Percentiles rank a stretch among this genome's conserved stretches.
Conservation (phyloP, 495 filamentous ascomycete genomes). For the Penicillium tannophilum region DNA sequence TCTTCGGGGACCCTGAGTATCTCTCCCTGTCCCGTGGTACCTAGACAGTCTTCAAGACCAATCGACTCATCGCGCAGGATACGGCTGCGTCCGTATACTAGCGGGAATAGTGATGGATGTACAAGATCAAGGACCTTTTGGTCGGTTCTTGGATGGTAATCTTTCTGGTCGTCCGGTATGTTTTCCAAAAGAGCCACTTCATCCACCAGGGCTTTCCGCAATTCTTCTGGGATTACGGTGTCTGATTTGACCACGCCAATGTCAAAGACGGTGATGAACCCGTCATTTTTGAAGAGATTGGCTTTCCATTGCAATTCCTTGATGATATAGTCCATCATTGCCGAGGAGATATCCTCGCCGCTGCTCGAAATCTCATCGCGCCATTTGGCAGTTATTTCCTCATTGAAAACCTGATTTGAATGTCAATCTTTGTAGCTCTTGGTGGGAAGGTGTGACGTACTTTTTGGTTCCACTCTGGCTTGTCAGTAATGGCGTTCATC, state of each 20-base stretch:
- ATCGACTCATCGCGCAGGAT: constrained; percentile 42
- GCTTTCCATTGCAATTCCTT: constrained; percentile 53
- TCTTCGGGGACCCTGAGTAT: constrained; percentile 3
- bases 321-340: constrained; percentile 55
- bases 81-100: constrained; percentile 55
- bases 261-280: constrained; percentile 33
- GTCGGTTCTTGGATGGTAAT: constrained; percentile 61
- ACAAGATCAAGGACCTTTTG: constrained; percentile 60
- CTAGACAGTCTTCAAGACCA: constrained; percentile 41
- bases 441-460: constrained; percentile 19
- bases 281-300: constrained; percentile 25
- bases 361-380: constrained; percentile 30
- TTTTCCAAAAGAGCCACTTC: constrained; percentile 41
- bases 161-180: constrained; percentile 48
- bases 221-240: constrained; percentile 27
- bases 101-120: constrained; percentile 62
- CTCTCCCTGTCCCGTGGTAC: constrained; percentile 44
- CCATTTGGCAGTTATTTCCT: constrained; percentile 44
- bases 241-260: constrained; percentile 42
- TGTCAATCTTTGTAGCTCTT: neutral
- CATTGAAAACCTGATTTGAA: constrained; percentile 41
- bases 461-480: constrained; percentile 51
- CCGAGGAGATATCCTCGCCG: constrained; percentile 36
- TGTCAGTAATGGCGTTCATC: constrained; percentile 46
- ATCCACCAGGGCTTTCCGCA: constrained; percentile 24